Base-by-base conservation (phyloP, 2,329 filamentous ascomycete species). In the Aspergillus latus region DNA sequence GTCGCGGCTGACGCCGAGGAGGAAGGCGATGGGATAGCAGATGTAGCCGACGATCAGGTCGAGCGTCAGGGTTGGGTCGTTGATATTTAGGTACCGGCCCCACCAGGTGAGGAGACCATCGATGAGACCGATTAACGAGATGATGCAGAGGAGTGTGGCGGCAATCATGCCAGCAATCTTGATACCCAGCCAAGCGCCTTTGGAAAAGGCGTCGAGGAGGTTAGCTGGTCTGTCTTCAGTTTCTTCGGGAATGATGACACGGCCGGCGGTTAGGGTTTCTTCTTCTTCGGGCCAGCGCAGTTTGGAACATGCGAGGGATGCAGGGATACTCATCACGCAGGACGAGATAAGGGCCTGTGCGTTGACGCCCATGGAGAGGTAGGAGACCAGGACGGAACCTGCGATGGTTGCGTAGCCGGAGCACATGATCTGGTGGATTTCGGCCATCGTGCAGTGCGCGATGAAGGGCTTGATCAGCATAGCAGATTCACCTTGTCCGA, bases 261-360 rank as follows among this genome's bases (percentile, higher is more conserved):
- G 84, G 55, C 91, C 90, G 4, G 89, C 88, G 0, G 92, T 96
- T 36, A 96, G 79, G 0, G 90, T 89, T 74, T 93, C 89, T 72
- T 96, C 90, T 2, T 85, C 88, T 76, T 96, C 92, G 2, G 92
- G 92, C 72, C 88, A 96, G 56, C 92, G 88, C 66, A 96, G 82
- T 78, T 96, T 96, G 61, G 89, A 93, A 59, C 94, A 87, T 49
- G 92, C 92, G 11, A 97, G 82, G 3, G 91, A 95, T 1, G 92
- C 92, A 0, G 92, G 92, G 62, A 96, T 96, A 66, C 88, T 92
- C 92, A 97, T 97, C 72, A 96, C 92, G 70, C 92, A 96, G 6
- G 89, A 92, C 2, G 90, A 96, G 29, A 96, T 88, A 46, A 97
- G 80, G 2, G 90, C 92, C 72, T 95, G 88, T 0, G 89, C 80